These are phyloP conservation scores for Gymnopus androsaceus DNA, from an alignment of 1,284 basidiomycete species.

Conservation along the genomic window DNA sequence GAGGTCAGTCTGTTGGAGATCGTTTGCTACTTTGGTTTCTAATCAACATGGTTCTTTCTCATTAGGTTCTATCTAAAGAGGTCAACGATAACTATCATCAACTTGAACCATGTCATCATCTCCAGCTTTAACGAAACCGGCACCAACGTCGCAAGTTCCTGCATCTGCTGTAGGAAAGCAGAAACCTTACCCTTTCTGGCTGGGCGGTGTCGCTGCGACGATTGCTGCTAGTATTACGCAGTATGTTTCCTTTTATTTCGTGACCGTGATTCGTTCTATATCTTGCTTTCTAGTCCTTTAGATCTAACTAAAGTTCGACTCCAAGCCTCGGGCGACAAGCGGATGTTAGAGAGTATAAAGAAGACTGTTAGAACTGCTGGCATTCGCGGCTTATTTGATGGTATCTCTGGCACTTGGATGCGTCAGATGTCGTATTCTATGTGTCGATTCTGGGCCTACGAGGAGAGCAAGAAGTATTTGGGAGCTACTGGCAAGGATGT, in stretches of 20 bases:
- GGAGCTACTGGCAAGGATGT: slow-evolving; percentile 64
- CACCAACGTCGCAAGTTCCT: too few species aligned
- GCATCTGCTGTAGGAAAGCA: too few species aligned
- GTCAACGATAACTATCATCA: too few species aligned
- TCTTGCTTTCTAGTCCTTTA: slow-evolving; percentile 53
- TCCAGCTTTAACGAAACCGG: too few species aligned
- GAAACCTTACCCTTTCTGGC: slow-evolving; percentile 81
- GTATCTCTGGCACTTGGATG: slow-evolving; percentile 86
- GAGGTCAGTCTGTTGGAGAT: too few species aligned
- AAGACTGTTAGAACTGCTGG: slow-evolving; percentile 77
- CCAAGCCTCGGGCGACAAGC: slow-evolving; percentile 85
- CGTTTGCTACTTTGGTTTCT: too few species aligned
- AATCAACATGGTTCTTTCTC: too few species aligned
- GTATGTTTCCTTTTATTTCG: slow-evolving; percentile 37
- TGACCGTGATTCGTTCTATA: not conserved
- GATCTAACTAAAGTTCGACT: slow-evolving; percentile 88
- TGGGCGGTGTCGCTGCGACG: slow-evolving; percentile 81
- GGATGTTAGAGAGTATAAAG: slow-evolving; percentile 77
- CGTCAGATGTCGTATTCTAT: slow-evolving; percentile 94
- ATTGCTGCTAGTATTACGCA: slow-evolving; percentile 83
- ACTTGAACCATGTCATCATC: too few species aligned
- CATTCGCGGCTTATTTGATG: slow-evolving; percentile 78
- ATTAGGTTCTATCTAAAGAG: too few species aligned
- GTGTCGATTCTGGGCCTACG: slow-evolving; percentile 92
- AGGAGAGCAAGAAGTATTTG: slow-evolving; percentile 83